Percentiles rank a stretch among this genome's conserved stretches.
Conservation (phyloP, 2,329 filamentous ascomycete genomes). For the Cordyceps cicadae region DNA sequence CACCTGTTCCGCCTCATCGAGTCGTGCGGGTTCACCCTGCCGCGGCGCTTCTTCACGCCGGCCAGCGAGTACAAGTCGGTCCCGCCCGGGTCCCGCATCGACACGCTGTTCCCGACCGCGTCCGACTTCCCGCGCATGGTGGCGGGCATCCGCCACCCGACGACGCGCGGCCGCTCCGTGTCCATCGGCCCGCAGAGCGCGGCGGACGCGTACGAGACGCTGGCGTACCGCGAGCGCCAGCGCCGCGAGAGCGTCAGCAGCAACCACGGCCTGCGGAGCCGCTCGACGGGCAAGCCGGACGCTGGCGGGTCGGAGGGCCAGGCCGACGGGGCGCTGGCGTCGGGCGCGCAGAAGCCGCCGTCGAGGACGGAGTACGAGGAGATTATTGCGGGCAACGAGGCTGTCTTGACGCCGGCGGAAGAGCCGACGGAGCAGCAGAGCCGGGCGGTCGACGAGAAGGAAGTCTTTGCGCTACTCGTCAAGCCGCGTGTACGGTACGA, state of each 20-base stretch:
- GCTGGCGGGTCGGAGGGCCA: slow-evolving; percentile 29
- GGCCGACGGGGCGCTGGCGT: slow-evolving; percentile 33
- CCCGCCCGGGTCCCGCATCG: slow-evolving; percentile 55
- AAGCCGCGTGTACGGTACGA: slow-evolving; percentile 90
- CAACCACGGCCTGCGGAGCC: slow-evolving; percentile 39
- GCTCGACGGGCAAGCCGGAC: slow-evolving; percentile 32
- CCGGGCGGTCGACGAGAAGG: slow-evolving; percentile 55
- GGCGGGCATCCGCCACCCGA: slow-evolving; percentile 70
- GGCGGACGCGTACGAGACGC: slow-evolving; percentile 89
- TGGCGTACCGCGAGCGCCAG: slow-evolving; percentile 73
- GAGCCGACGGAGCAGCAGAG: slow-evolving; percentile 29
- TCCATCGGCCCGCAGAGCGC: slow-evolving; percentile 92
- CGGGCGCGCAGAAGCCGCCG: slow-evolving; percentile 37
- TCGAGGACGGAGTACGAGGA: slow-evolving; percentile 59
- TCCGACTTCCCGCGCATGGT: slow-evolving; percentile 78
- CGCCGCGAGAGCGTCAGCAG: slow-evolving; percentile 47
- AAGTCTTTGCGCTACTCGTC: slow-evolving; percentile 77
- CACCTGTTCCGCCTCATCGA: slow-evolving; percentile 84
- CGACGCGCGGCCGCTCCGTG: slow-evolving; percentile 63
- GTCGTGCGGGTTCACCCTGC: slow-evolving; percentile 67
- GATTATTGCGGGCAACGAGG: slow-evolving; percentile 62
- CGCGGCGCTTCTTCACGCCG: slow-evolving; percentile 82
- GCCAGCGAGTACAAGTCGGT: slow-evolving; percentile 87
- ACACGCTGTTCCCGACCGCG: slow-evolving; percentile 86
- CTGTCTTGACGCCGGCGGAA: slow-evolving; percentile 26